phyloP scores from a whole-genome alignment of 768 basidiomycete genomes.

The Auricularia sp. region DNA sequence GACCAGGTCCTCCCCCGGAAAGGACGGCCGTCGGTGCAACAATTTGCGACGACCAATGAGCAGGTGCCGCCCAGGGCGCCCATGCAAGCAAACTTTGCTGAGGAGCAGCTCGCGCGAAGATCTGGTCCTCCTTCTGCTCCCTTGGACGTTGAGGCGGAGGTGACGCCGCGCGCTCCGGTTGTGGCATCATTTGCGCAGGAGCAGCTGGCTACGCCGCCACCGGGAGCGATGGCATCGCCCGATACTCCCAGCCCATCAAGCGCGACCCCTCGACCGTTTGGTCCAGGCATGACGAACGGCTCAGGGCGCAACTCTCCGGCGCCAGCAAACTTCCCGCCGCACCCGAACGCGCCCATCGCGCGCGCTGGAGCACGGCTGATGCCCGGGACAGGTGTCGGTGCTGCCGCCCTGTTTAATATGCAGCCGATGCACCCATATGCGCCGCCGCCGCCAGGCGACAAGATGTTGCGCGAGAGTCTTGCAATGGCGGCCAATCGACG shows the following conservation, averaged over 20 bases:
- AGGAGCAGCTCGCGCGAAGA: not conserved
- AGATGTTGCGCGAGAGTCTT: constrained; percentile 17
- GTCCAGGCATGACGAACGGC: not conserved
- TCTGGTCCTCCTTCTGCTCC: not conserved
- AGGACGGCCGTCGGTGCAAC: not conserved
- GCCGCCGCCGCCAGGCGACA: constrained; percentile 7
- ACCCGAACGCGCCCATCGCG: constrained; percentile 41
- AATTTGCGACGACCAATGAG: not conserved
- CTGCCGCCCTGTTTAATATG: not conserved
- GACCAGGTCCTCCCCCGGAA: not conserved
- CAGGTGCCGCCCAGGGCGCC: not conserved
- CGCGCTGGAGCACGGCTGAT: not conserved
- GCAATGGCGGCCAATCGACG: constrained; percentile 19
- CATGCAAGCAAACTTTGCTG: not conserved
- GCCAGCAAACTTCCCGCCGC: constrained; percentile 35
- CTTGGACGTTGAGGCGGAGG: not conserved
- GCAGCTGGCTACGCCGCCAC: not conserved
- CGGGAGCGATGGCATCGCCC: not conserved
- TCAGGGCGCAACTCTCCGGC: not conserved
- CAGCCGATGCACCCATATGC: not conserved
- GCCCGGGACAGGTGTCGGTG: not conserved
- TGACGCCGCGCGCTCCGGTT: not conserved
- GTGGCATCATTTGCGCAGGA: not conserved
- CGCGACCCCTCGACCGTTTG: not conserved
- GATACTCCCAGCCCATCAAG: not conserved